Base-by-base conservation (phyloP, 192 early-diverging fungal species). In the Allomyces arbusculus region DNA sequence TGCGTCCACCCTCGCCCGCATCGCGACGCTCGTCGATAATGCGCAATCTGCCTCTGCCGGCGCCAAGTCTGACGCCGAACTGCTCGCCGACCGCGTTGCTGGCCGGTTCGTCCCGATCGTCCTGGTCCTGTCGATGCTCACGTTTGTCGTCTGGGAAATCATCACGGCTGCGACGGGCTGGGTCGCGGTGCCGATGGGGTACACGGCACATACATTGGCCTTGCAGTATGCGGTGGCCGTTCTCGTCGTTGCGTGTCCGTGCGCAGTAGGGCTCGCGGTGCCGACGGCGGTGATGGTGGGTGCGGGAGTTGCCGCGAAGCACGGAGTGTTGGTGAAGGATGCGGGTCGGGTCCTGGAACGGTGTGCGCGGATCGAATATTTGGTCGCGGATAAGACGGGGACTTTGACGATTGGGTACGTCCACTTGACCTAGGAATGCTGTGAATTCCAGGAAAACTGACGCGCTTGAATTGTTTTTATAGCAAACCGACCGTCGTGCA, bases 321-420 rank as follows among this genome's bases (percentile, higher is more conserved):
- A 75, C 63, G 86, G 86, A 62, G 76, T 87, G 20, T 73, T 86
- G 45, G 76, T 88, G 43, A 87, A 87, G 65, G 87, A 87, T 10
- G 89, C 88, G 64, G 89, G 89, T 12, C 75, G 78, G 2, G 85
- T 87, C 1, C 72, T 91, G 0, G 85, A 91, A 72, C 79, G 73
- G 75, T 82, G 84, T 22, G 76, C 78, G 65, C 66, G 73, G 0
- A 74, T 88, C 11, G 72, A 70, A 24, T 80, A 78, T n/a, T 80
- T 92, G 62, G 80, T 80, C 16, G 90, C 90, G 75, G 90, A 92
- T 71, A 92, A 92, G 69, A 92, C 90, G 44, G 90, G 90, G 16
- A 92, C 90, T 0, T 63, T 90, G 11, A 92, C 90, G 1, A 71
- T 69, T 19, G 75, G 90, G 50, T 58, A 58, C 50, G 50, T 58